Percentiles rank a stretch among this genome's conserved stretches.
Conservation (phyloP, 495 filamentous ascomycete genomes). For the Zalerion maritima region DNA sequence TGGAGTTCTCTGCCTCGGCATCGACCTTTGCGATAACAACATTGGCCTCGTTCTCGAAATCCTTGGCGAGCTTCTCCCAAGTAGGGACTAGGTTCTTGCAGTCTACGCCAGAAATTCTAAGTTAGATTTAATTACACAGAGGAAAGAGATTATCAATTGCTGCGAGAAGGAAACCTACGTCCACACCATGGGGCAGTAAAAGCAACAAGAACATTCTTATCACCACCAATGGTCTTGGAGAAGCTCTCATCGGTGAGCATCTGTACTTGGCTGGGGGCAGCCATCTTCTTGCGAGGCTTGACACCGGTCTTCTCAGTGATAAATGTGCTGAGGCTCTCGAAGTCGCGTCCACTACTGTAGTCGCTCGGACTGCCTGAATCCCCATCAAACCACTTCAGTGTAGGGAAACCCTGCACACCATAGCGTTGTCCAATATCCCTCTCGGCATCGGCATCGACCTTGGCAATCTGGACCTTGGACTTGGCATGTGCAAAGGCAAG, state of each 20-base stretch:
- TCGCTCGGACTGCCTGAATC: conserved; percentile 79
- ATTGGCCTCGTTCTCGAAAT: conserved; percentile 60
- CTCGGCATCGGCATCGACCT: conserved; percentile 90
- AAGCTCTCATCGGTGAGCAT: conserved; percentile 72
- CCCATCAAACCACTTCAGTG: conserved; percentile 95
- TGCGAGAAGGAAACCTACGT: conserved; percentile 45
- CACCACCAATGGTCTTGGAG: conserved; percentile 59
- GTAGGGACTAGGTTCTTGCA: conserved; percentile 88
- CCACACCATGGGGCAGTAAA: conserved; percentile 97
- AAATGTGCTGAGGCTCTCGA: conserved; percentile 71
- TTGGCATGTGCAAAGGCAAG: conserved; percentile 52
- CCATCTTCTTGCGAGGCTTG: conserved; percentile 56
- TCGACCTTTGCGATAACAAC: conserved; percentile 91
- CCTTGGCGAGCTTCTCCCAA: conserved; percentile 76
- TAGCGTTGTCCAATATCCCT: conserved; percentile 69
- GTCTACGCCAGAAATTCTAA: conserved; percentile 41
- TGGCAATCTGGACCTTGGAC: conserved; percentile 79
- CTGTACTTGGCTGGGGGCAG: conserved; percentile 52
- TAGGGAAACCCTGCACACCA: conserved; percentile 88
- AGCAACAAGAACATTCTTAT: conserved; percentile 85
- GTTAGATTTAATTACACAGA: conserved; percentile 2
- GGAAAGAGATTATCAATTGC: conserved; percentile 2
- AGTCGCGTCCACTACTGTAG: conserved; percentile 74
- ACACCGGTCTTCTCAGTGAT: conserved; percentile 80
- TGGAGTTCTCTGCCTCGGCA: conserved; percentile 72